These are phyloP conservation scores for Shiraia bambusicola DNA, from an alignment of 2,329 filamentous ascomycete species.

Conservation along the genomic window DNA sequence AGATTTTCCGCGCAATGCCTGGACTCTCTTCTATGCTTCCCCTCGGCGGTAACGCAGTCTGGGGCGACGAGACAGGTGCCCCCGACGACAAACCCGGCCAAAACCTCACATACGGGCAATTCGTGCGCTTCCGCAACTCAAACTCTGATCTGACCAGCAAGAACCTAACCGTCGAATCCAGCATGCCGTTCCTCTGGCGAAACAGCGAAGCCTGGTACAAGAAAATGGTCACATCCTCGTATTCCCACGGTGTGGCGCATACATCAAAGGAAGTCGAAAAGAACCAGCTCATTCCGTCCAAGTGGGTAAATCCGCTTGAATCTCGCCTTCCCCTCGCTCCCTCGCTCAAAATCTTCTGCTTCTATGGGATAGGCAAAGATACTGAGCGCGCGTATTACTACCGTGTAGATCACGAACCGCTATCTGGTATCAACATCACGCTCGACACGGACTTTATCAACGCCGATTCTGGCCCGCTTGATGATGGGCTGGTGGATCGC, in stretches of 20 bases:
- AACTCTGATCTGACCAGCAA: slow-evolving; percentile 52
- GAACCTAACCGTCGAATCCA: slow-evolving; percentile 81
- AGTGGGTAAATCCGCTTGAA: slow-evolving; percentile 96
- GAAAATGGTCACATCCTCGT: slow-evolving; percentile 69
- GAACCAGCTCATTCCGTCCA: slow-evolving; percentile 55
- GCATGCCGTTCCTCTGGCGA: slow-evolving; percentile 74
- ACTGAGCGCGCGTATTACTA: slow-evolving; percentile 95
- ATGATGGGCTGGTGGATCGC: slow-evolving; percentile 61
- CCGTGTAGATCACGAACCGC: slow-evolving; percentile 65
- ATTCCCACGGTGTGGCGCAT: slow-evolving; percentile 86
- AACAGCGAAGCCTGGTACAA: slow-evolving; percentile 85
- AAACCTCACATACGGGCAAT: slow-evolving; percentile 71
- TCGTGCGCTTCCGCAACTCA: slow-evolving; percentile 77
- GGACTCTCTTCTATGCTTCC: slow-evolving; percentile 96
- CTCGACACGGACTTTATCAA: slow-evolving; percentile 47
- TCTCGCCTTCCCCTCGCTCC: slow-evolving; percentile 83
- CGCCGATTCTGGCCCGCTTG: slow-evolving; percentile 45
- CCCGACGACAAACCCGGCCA: slow-evolving; percentile 82
- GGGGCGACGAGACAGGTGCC: slow-evolving; percentile 85
- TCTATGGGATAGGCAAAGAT: slow-evolving; percentile 92
- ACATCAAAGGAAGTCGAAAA: slow-evolving; percentile 76
- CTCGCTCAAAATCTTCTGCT: slow-evolving; percentile 92
- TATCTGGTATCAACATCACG: slow-evolving; percentile 66
- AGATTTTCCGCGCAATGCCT: slow-evolving; percentile 95
- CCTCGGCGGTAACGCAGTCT: slow-evolving; percentile 89